These are phyloP conservation scores for Mycena citricolor DNA, from an alignment of 1,284 basidiomycete genomes.

Conservation along the genomic window DNA sequence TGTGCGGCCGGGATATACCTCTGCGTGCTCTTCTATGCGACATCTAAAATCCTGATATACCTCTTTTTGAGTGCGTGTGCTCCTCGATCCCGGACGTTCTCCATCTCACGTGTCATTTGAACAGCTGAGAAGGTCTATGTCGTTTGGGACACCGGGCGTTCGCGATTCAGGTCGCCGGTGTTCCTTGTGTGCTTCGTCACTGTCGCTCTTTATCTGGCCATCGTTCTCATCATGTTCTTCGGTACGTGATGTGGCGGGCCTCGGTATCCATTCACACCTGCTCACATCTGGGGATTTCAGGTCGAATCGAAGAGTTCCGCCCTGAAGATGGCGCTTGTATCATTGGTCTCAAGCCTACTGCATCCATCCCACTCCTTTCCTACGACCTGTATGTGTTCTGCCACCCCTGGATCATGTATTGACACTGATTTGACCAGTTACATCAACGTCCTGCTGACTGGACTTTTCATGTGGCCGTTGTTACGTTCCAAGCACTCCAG, in stretches of 20 bases:
- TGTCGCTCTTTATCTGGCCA: slow-evolving; percentile 31
- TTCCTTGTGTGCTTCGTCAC: slow-evolving; percentile 34
- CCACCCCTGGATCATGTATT: neutral
- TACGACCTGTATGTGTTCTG: slow-evolving; percentile 34
- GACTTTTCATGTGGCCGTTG: slow-evolving; percentile 49
- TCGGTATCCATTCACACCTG: neutral
- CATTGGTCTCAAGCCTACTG: slow-evolving; percentile 34
- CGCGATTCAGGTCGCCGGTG: slow-evolving; percentile 33
- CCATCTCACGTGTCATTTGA: neutral
- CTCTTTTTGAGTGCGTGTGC: slow-evolving; percentile 32
- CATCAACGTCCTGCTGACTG: slow-evolving; percentile 44
- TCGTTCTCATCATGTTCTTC: slow-evolving; percentile 33
- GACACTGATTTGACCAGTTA: slow-evolving; percentile 25
- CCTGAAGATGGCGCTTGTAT: slow-evolving; percentile 28
- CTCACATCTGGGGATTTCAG: slow-evolving; percentile 21
- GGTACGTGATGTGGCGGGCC: slow-evolving; percentile 28
- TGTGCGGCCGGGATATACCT: slow-evolving; percentile 36
- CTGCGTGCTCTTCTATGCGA: slow-evolving; percentile 36
- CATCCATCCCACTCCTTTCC: slow-evolving; percentile 33
- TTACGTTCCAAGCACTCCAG: slow-evolving; percentile 36
- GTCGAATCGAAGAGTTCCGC: slow-evolving; percentile 29
- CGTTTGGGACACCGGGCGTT: slow-evolving; percentile 33
- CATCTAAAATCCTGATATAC: slow-evolving; percentile 35
- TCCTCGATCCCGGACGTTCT: neutral
- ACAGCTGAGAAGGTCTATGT: slow-evolving; percentile 40